Percentiles rank a stretch among this genome's conserved stretches.
Evolutionary conservation across 2,329 filamentous ascomycete genomes (phyloP).

Genomic region (Blastomyces emzantsi): DNA sequence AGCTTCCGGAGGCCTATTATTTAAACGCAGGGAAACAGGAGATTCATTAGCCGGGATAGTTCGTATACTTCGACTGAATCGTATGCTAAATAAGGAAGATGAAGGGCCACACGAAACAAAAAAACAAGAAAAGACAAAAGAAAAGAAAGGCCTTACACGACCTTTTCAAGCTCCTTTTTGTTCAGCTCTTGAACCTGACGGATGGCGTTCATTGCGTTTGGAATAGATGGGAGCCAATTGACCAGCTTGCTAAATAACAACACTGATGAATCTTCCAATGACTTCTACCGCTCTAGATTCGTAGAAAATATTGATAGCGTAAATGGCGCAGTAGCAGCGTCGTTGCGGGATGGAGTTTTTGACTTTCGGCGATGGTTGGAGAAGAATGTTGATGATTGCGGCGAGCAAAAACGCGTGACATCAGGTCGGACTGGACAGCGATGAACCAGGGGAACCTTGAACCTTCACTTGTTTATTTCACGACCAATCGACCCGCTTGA

Average conservation of each 20-base stretch:
- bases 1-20: slow-evolving; percentile 62
- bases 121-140: no score
- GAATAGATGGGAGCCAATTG: not conserved
- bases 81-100: not conserved
- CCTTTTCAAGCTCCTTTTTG: slow-evolving; percentile 85
- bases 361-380: not conserved
- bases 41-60: not conserved
- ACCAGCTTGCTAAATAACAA: not conserved
- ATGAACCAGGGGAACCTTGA: slow-evolving; percentile 1
- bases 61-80: not conserved
- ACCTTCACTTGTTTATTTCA: slow-evolving; percentile 3
- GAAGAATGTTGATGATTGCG: not conserved
- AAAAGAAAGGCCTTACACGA: slow-evolving; percentile 44
- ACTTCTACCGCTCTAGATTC: not conserved
- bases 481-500: not conserved
- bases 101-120: not conserved
- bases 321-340: not conserved
- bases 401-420: slow-evolving; percentile 14
- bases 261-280: not conserved
- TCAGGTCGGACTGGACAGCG: slow-evolving; percentile 2
- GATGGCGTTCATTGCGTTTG: slow-evolving; percentile 74
- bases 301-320: not conserved
- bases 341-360: not conserved
- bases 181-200: slow-evolving; percentile 88
- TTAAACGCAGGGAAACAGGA: slow-evolving; percentile 19